Conservation (phyloP, 2,329 filamentous ascomycete genomes). For the Hypoxylon sp. region DNA sequence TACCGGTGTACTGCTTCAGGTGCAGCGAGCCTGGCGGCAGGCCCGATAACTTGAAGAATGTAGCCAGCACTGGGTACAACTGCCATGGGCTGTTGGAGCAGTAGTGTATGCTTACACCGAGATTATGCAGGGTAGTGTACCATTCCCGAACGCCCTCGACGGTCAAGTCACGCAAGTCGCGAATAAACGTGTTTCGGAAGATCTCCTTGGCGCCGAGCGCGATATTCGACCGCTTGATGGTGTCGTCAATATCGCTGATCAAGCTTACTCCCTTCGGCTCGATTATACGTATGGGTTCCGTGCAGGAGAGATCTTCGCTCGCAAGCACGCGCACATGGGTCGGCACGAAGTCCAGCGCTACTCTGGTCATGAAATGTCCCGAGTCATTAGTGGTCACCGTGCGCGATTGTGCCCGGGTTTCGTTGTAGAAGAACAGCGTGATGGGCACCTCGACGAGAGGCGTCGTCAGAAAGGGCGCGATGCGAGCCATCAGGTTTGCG, state of each 20-base stretch:
- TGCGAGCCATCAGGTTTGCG: slow-evolving; percentile 84
- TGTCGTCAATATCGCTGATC: slow-evolving; percentile 98
- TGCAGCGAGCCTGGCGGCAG: slow-evolving; percentile 92
- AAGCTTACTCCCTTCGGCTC: slow-evolving; percentile 86
- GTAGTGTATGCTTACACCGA: slow-evolving; percentile 93
- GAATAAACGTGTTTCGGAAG: slow-evolving; percentile 94
- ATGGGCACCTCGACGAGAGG: slow-evolving; percentile 82
- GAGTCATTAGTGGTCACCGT: slow-evolving; percentile 88
- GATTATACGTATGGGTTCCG: slow-evolving; percentile 81
- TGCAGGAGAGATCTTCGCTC: slow-evolving; percentile 84
- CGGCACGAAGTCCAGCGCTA: slow-evolving; percentile 87
- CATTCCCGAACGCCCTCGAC: slow-evolving; percentile 91
- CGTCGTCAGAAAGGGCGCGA: slow-evolving; percentile 90
- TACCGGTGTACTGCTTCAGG: slow-evolving; percentile 94
- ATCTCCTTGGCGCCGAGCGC: slow-evolving; percentile 89
- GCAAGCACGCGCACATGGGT: slow-evolving; percentile 90
- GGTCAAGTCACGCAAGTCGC: slow-evolving; percentile 83
- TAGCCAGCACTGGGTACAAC: slow-evolving; percentile 88
- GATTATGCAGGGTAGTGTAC: slow-evolving; percentile 81
- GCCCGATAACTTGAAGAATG: slow-evolving; percentile 83
- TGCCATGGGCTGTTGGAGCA: slow-evolving; percentile 99
- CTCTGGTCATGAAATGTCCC: slow-evolving; percentile 87
- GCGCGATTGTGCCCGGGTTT: slow-evolving; percentile 81
- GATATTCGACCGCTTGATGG: slow-evolving; percentile 95
- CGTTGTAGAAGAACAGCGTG: slow-evolving; percentile 95